A percentile compares a stretch with the other conserved stretches of the same genome.
Evolutionary conservation across 129 eudicot species (phyloP).

Genomic region (Erigeron canadensis): DNA sequence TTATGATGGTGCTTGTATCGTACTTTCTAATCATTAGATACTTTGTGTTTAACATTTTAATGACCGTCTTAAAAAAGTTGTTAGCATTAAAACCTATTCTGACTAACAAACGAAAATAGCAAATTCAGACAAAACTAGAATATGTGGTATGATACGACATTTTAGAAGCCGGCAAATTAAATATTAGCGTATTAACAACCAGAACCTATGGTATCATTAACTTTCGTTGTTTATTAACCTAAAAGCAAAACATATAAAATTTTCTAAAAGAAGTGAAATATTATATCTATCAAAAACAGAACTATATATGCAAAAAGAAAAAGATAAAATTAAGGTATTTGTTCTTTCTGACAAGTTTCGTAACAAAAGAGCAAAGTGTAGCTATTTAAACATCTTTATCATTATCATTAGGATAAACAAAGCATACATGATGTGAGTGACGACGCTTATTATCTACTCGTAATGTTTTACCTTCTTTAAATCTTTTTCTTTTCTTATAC

Average conservation of each 20-base stretch:
- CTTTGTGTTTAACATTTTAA: too few relatives aligned
- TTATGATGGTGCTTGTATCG: too few relatives aligned
- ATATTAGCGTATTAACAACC: too few relatives aligned
- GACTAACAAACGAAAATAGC: too few relatives aligned
- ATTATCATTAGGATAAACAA: neutral
- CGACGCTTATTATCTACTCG: neutral
- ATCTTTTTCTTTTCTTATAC: neutral
- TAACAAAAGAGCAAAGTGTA: constrained; percentile 23
- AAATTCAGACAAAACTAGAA: neutral
- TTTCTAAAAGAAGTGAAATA: too few relatives aligned
- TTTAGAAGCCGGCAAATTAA: neutral
- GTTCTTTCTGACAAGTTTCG: constrained; percentile 1
- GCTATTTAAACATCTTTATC: constrained; percentile 8
- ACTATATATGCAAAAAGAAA: neutral
- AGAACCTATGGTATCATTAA: too few relatives aligned
- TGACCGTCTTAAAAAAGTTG: too few relatives aligned
- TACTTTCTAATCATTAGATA: too few relatives aligned
- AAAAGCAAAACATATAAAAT: too few relatives aligned
- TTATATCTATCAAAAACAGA: neutral
- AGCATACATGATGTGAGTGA: neutral
- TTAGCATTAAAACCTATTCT: too few relatives aligned
- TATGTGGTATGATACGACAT: neutral
- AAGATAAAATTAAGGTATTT: neutral
- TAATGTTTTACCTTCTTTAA: neutral
- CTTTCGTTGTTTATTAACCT: too few relatives aligned